Evolutionary conservation across 345 rosid species (phyloP).

Genomic region (Arabis alpina): DNA sequence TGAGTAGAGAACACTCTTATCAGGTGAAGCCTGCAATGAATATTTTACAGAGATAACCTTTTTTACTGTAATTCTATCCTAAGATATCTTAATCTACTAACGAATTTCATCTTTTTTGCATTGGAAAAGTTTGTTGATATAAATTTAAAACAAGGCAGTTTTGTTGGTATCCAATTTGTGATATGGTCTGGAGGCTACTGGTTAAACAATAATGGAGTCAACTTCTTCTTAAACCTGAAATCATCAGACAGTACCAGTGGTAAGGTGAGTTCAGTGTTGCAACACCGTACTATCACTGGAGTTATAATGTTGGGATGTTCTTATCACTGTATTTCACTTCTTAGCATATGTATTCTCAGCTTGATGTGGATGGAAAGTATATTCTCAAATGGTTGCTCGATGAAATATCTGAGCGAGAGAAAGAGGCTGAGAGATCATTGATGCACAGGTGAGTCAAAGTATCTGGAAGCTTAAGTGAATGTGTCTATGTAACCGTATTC

Average conservation of each 20-base stretch:
- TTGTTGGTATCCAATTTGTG: constrained; percentile 61
- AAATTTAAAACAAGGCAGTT: constrained; percentile 53
- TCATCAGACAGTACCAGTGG: constrained; percentile 39
- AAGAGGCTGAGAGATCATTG: constrained; percentile 69
- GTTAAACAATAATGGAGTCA: constrained; percentile 58
- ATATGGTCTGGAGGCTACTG: constrained; percentile 62
- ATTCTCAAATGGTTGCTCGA: constrained; percentile 67
- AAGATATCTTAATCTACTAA: constrained; percentile 20
- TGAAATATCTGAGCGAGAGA: constrained; percentile 63
- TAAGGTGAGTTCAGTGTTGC: constrained; percentile 43
- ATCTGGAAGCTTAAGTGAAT: constrained; percentile 14
- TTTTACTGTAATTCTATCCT: constrained; percentile 1
- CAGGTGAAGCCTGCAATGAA: constrained; percentile 45
- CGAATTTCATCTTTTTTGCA: not conserved
- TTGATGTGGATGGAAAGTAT: constrained; percentile 46
- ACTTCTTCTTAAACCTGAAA: constrained; percentile 50
- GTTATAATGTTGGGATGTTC: constrained; percentile 2
- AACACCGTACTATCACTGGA: constrained; percentile 13
- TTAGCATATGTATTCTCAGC: constrained; percentile 38
- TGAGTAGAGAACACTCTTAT: constrained; percentile 50
- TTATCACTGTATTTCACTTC: not conserved
- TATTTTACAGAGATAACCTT: not conserved
- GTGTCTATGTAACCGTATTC: constrained; percentile 1
- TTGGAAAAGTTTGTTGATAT: constrained; percentile 47
- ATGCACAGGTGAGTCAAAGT: constrained; percentile 59